Percentiles rank a stretch among this genome's conserved stretches.
phyloP scores from a whole-genome alignment of 202 grass and related monocot species.

The Zizania palustris region DNA sequence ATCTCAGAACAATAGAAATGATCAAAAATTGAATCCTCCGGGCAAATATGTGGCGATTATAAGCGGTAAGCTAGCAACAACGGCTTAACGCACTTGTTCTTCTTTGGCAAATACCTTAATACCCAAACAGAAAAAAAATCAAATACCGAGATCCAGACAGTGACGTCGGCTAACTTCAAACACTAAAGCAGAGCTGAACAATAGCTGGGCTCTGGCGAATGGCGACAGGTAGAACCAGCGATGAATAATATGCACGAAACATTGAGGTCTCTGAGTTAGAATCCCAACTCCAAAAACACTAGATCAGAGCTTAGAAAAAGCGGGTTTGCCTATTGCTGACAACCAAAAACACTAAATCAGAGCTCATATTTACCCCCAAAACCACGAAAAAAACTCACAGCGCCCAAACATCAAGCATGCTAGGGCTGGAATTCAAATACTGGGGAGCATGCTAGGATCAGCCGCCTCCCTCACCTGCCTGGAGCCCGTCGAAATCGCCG shows the following conservation, averaged over 20 bases:
- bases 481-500: conserved; percentile 51
- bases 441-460: conserved; percentile 5
- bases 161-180: neutral
- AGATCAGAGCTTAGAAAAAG: conserved; percentile 14
- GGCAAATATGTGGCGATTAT: neutral
- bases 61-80: conserved; percentile 2
- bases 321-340: neutral
- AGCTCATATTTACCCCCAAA: neutral
- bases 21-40: neutral
- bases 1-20: conserved; percentile 12
- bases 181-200: conserved; percentile 14
- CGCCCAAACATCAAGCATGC: conserved; percentile 10
- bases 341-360: neutral
- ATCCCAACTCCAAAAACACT: conserved; percentile 1
- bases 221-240: neutral
- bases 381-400: conserved; percentile 6
- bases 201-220: neutral
- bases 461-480: conserved; percentile 59
- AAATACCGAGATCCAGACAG: conserved; percentile 14
- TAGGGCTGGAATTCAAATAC: neutral
- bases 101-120: neutral
- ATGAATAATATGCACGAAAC: neutral
- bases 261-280: neutral
- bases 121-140: neutral
- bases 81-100: neutral